Base-by-base conservation (phyloP, 305 asterid species). In the Fraxinus floribunda region DNA sequence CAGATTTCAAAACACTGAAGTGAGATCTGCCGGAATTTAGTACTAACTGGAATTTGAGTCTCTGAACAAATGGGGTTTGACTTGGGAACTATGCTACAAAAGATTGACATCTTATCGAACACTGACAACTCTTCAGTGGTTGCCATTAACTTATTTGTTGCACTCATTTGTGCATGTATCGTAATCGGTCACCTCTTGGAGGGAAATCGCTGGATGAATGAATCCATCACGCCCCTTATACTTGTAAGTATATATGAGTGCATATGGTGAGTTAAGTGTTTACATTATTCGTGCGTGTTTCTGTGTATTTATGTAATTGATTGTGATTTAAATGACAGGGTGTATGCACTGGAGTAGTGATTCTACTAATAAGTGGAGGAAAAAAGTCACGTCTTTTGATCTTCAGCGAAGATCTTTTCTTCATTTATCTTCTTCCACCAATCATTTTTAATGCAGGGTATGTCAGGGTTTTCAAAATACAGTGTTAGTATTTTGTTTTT, bases 381-480 rank as follows among this genome's bases (percentile, higher is more conserved):
- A 94, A 83, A 87, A 94, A 90, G 89, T 93, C 98, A 7, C 99
- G 79, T 85, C 93, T 95, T 81, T 11, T 94, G 92, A 93, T 95
- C 81, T 94, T 94, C 86, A 93, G 95, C 39, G 98, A 95, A 86
- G 98, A 93, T 80, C 93, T 95, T 80, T 95, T 95, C 92, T 94
- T 95, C 88, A 92, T 95, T 82, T 94, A 95, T 91, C 91, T 95
- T 88, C 99, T 95, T 86, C 99, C 99, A 7, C 99, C 98, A 5
- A 95, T 95, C 91, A 95, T 95, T 80, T 95, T 95, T 84, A 94
- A 94, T 84, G 98, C 98, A 0, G 99, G 99, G 99, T 95, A 89
- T 38, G 91, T 78, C 52, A 22, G 29, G 49, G 76, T 75, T 76
- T 68, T 80, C 77, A 36, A 68, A 49, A 18, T 38, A 76, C 52